Conservation (phyloP, 192 early-diverging fungal genomes). For the Umbelopsis vinacea region DNA sequence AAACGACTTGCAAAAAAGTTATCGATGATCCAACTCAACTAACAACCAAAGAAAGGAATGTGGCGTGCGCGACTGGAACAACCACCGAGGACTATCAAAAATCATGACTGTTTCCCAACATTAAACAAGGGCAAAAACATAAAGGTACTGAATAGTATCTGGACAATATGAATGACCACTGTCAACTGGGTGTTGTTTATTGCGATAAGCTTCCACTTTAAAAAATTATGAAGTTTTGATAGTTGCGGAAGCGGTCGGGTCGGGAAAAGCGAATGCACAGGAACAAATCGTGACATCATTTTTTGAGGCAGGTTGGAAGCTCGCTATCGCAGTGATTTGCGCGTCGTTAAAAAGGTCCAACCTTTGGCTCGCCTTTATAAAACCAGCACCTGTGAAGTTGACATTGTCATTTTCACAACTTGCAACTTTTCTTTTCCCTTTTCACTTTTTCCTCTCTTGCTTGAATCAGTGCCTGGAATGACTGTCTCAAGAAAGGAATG, state of each 20-base stretch:
- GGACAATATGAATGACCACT: too few species aligned
- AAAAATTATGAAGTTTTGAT: background rate
- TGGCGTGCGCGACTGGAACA: too few species aligned
- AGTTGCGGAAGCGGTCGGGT: background rate
- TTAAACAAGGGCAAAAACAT: too few species aligned
- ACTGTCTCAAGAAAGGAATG: slow-evolving; percentile 16
- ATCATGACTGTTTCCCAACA: too few species aligned
- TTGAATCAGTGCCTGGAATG: background rate
- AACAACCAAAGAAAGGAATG: too few species aligned
- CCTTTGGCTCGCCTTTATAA: background rate
- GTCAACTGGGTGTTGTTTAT: background rate
- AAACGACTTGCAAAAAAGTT: too few species aligned
- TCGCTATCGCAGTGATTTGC: background rate
- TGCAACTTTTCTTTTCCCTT: background rate
- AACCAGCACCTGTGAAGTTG: background rate
- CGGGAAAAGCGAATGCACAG: background rate
- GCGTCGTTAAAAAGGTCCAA: background rate
- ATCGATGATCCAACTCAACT: too few species aligned
- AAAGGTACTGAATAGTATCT: too few species aligned
- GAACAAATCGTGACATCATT: background rate
- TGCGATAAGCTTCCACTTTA: background rate
- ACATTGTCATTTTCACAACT: background rate
- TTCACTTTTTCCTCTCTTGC: background rate
- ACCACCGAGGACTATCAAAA: too few species aligned
- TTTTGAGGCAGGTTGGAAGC: background rate